Base-by-base conservation (phyloP, 305 asterid species). In the Fraxinus sp. region DNA sequence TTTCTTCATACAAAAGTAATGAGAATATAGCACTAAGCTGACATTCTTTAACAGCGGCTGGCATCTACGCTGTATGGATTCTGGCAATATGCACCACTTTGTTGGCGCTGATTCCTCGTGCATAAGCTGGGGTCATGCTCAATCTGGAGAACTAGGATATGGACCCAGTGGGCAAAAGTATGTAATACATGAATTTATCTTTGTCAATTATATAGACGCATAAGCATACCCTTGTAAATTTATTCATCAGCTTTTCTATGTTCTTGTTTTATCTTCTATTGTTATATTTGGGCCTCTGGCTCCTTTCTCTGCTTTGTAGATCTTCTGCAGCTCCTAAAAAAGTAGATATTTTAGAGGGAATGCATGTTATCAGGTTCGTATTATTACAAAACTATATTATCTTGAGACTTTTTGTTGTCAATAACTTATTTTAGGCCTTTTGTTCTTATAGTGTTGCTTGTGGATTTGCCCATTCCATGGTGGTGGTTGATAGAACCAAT, bases 21-120 rank as follows among this genome's bases (percentile, higher is more conserved):
- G 57, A 71, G 26, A 70, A 28, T 70, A 70, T 28, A 32, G 22
- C 16, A 13, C 76, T 74, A 24, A 75, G 59, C 64, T 75, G 72
- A 35, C 33, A 35, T 16, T 81, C 62, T 90, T 87, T 77, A 87
- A 52, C 85, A 96, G 99, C 87, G 99, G 99, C 81, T 96, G 99
- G 99, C 79, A 96, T 82, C 82, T 96, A 37, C 96, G 98, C 52
- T 94, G 98, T 86, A 96, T 96, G 98, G 95, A 96, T 89, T 96
- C 99, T 30, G 99, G 99, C 85, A 24, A 83, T 80, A 84, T 80
- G 89, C 98, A 94, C 86, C 98, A 96, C 90, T 96, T 96, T 83
- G 99, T 96, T 43, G 99, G 98, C 85, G 98, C 99, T 84, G 99
- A 96, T 92, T 92, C 98, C 77, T 96, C 99, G 1, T 96, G 99